Evolutionary conservation across 345 rosid species (phyloP).

Genomic region (Arabidopsis suecica): DNA sequence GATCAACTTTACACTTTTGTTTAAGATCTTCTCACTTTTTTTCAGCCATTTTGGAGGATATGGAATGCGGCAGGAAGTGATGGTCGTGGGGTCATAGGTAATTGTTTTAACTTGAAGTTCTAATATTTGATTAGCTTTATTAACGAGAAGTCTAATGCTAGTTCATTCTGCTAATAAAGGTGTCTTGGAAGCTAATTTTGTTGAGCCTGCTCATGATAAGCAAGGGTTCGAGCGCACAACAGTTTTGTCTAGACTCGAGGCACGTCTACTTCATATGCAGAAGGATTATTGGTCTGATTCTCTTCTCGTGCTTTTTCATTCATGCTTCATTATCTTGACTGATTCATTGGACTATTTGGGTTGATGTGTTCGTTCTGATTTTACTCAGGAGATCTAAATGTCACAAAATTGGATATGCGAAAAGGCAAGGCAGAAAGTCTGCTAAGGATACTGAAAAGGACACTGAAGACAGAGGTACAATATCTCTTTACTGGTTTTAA

Average conservation of each 20-base stretch:
- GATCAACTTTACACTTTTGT: not conserved
- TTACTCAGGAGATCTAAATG: slow-evolving; percentile 62
- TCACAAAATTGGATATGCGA: slow-evolving; percentile 82
- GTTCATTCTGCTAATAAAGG: slow-evolving; percentile 54
- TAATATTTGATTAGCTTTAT: slow-evolving; percentile 6
- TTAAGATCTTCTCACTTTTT: not conserved
- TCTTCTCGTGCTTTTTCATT: slow-evolving; percentile 12
- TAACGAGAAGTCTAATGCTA: slow-evolving; percentile 34
- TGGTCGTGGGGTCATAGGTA: slow-evolving; percentile 98
- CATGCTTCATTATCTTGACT: not conserved
- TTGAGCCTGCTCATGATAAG: slow-evolving; percentile 97
- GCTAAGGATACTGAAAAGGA: slow-evolving; percentile 42
- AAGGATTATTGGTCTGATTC: slow-evolving; percentile 77
- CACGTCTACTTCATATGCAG: slow-evolving; percentile 78
- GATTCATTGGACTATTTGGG: not conserved
- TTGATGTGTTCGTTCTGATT: slow-evolving; percentile 33
- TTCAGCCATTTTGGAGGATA: slow-evolving; percentile 97
- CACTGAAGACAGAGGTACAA: slow-evolving; percentile 56
- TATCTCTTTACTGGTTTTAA: not conserved
- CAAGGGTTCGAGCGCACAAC: slow-evolving; percentile 94
- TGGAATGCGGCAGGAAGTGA: slow-evolving; percentile 96
- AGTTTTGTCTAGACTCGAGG: slow-evolving; percentile 88
- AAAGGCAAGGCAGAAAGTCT: slow-evolving; percentile 54
- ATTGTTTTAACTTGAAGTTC: slow-evolving; percentile 19
- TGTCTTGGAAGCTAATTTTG: slow-evolving; percentile 92